Evolutionary conservation across 1,139 yeast species (phyloP).

Genomic region (Yamadazyma mexicana): DNA sequence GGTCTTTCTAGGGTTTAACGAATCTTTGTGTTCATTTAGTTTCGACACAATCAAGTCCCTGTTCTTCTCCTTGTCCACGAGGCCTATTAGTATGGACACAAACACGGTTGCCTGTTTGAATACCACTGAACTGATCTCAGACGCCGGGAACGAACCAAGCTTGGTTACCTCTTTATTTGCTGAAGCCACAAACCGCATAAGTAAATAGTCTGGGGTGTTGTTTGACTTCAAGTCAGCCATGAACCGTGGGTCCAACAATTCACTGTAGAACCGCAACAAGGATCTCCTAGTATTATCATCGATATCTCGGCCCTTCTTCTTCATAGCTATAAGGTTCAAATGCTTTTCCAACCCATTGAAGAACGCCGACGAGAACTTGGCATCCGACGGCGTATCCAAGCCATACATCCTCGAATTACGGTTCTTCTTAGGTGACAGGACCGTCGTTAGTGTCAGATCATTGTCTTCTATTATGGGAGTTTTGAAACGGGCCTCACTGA

Average conservation of each 20-base stretch:
- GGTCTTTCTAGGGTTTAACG: constrained; percentile 30
- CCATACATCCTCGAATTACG: constrained; percentile 17
- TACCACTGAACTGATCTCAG: constrained; percentile 46
- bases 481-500: constrained; percentile 58
- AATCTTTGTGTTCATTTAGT: constrained; percentile 43
- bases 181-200: constrained; percentile 63
- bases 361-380: constrained; percentile 48
- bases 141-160: constrained; percentile 38
- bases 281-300: constrained; percentile 44
- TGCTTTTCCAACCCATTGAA: constrained; percentile 47
- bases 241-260: constrained; percentile 51
- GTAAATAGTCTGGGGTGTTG: constrained; percentile 59
- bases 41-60: constrained; percentile 41
- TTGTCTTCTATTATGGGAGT: constrained; percentile 29
- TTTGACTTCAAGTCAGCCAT: constrained; percentile 40
- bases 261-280: constrained; percentile 62
- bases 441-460: constrained; percentile 6
- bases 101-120: constrained; percentile 60
- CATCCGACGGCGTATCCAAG: constrained; percentile 11
- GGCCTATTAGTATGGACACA: constrained; percentile 51
- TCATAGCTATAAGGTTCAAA: constrained; percentile 56
- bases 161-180: constrained; percentile 65
- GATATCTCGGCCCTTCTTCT: constrained; percentile 36
- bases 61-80: constrained; percentile 47
- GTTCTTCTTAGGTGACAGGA: constrained; percentile 12